Conservation (phyloP, 768 basidiomycete genomes). For the Sutorius australiensis region DNA sequence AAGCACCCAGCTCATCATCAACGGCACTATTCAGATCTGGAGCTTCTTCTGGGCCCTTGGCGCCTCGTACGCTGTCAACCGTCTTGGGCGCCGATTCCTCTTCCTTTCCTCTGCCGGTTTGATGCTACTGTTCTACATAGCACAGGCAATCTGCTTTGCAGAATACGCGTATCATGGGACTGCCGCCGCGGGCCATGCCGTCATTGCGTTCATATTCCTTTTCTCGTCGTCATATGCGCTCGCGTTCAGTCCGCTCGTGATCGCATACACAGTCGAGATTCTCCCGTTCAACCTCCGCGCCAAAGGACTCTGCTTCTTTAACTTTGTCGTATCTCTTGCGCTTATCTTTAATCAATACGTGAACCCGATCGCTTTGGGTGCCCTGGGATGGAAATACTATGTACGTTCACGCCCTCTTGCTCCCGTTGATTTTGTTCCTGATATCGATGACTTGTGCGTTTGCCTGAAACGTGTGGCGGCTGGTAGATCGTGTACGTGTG, state of each 20-base stretch:
- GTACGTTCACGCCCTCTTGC: not conserved
- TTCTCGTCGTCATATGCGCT: slow-evolving; percentile 54
- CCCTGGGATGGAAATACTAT: slow-evolving; percentile 49
- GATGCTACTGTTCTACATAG: slow-evolving; percentile 63
- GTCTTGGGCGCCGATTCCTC: slow-evolving; percentile 54
- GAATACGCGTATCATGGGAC: slow-evolving; percentile 45
- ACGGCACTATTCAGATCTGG: slow-evolving; percentile 55
- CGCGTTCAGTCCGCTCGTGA: slow-evolving; percentile 72
- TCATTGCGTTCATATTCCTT: slow-evolving; percentile 54
- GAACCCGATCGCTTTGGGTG: slow-evolving; percentile 69
- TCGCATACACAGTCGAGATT: slow-evolving; percentile 69
- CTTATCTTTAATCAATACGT: slow-evolving; percentile 82
- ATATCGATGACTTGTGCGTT: not conserved
- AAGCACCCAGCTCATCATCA: slow-evolving; percentile 56
- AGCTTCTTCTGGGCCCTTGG: slow-evolving; percentile 17
- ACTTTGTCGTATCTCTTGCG: slow-evolving; percentile 58
- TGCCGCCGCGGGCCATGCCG: slow-evolving; percentile 47
- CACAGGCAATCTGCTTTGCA: slow-evolving; percentile 67
- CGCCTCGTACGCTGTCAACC: slow-evolving; percentile 43
- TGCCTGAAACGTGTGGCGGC: slow-evolving; percentile 10
- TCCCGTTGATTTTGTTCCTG: not conserved
- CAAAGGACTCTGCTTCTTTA: slow-evolving; percentile 76
- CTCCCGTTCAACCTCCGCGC: slow-evolving; percentile 77
- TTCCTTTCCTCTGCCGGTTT: slow-evolving; percentile 59
- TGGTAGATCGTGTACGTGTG: slow-evolving; percentile 55